Percentiles rank a stretch among this genome's conserved stretches.
phyloP scores from a whole-genome alignment of 164 flowering plant genomes.

The Dillenia turbinata region DNA sequence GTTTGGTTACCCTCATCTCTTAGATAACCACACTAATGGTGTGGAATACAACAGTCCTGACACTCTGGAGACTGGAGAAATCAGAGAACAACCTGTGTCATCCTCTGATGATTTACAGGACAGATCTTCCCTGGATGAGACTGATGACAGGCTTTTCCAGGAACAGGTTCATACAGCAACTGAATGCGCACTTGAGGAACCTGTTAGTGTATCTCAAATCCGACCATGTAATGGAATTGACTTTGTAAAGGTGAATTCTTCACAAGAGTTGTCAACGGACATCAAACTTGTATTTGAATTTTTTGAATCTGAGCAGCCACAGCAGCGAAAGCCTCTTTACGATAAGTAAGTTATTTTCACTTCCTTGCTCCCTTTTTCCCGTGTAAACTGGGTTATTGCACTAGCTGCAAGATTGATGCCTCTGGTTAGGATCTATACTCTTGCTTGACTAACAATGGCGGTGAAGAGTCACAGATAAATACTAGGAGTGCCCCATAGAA shows the following conservation, averaged over 20 bases:
- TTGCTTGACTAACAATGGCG: too few relatives aligned
- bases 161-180: not conserved
- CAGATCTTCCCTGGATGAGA: slow-evolving; percentile 1
- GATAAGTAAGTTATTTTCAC: slow-evolving; percentile 10
- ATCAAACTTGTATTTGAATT: slow-evolving; percentile 12
- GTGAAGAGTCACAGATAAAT: too few relatives aligned
- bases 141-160: not conserved
- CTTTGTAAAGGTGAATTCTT: not conserved
- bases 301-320: slow-evolving; percentile 14
- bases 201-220: not conserved
- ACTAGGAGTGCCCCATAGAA: too few relatives aligned
- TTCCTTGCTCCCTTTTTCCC: too few relatives aligned
- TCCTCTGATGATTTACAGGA: not conserved
- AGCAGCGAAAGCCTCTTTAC: slow-evolving; percentile 10
- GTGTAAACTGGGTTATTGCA: too few relatives aligned
- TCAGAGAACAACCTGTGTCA: not conserved
- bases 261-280: slow-evolving; percentile 3
- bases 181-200: not conserved
- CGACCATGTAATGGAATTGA: not conserved
- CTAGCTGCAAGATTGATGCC: too few relatives aligned
- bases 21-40: not conserved
- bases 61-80: slow-evolving; percentile 2
- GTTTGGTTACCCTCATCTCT: slow-evolving; percentile 5
- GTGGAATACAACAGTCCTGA: not conserved
- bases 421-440: too few relatives aligned